phyloP scores from a whole-genome alignment of 2,329 filamentous ascomycete genomes.

The Penicillium paneum region DNA sequence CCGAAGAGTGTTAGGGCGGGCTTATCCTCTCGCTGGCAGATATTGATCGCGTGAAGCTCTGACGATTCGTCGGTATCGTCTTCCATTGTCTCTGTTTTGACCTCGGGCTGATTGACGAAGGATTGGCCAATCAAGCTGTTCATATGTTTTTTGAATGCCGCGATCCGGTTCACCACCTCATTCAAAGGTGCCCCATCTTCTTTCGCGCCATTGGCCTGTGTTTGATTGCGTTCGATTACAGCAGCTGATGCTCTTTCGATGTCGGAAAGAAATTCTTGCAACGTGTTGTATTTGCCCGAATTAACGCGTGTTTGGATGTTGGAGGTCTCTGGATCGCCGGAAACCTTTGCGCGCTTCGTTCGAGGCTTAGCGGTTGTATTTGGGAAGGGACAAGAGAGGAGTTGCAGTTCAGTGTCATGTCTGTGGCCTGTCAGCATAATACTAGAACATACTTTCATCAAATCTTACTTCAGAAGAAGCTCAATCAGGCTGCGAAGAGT shows the following conservation, averaged over 20 bases:
- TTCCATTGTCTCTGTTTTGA: constrained; percentile 35
- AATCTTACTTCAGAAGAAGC: constrained; percentile 32
- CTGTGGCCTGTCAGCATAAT: constrained; percentile 30
- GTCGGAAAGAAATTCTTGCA: constrained; percentile 44
- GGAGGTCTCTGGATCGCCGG: constrained; percentile 33
- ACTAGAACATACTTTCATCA: neutral
- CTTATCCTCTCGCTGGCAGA: constrained; percentile 49
- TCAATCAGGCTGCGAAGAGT: constrained; percentile 37
- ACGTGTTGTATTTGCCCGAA: constrained; percentile 38
- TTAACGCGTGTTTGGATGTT: constrained; percentile 41
- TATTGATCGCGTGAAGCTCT: constrained; percentile 36
- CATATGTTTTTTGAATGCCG: constrained; percentile 61
- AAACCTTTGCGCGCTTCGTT: constrained; percentile 43
- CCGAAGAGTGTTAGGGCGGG: constrained; percentile 74
- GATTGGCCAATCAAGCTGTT: constrained; percentile 63
- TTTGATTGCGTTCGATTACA: constrained; percentile 38
- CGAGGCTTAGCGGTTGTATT: constrained; percentile 39
- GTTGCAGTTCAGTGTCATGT: constrained; percentile 44
- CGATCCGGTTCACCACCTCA: constrained; percentile 46
- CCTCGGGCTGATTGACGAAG: constrained; percentile 45
- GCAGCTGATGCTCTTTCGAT: constrained; percentile 40
- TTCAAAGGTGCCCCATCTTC: constrained; percentile 29
- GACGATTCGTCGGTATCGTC: constrained; percentile 33
- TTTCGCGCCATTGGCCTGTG: constrained; percentile 27
- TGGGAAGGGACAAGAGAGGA: constrained; percentile 41